A percentile compares a stretch with the other conserved stretches of the same genome.
These are phyloP conservation scores for Solanum hybrid DNA, from an alignment of 305 asterid genomes.

Conservation along the genomic window DNA sequence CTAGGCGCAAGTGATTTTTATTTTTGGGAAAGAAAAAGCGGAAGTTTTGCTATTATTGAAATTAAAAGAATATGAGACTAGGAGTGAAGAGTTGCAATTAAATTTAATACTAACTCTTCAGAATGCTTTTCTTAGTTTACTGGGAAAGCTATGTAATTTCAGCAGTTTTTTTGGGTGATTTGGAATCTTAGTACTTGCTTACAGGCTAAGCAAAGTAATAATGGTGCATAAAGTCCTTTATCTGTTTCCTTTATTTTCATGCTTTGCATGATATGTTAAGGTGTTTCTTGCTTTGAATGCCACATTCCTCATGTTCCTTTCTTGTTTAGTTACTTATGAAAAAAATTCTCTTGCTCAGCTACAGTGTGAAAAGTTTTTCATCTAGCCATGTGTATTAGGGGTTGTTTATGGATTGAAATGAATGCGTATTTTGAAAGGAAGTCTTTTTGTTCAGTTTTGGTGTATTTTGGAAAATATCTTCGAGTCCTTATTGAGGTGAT, in stretches of 20 bases:
- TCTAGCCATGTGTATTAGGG: constrained; percentile 18
- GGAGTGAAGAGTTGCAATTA: constrained; percentile 8
- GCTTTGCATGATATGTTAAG: constrained; percentile 16
- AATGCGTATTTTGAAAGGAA: constrained; percentile 28
- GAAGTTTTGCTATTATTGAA: neutral
- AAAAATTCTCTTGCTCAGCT: constrained; percentile 1
- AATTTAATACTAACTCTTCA: neutral
- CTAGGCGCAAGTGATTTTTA: neutral
- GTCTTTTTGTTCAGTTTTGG: constrained; percentile 24
- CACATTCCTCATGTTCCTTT: constrained; percentile 11
- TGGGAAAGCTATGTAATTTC: constrained; percentile 3
- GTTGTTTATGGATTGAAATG: constrained; percentile 28
- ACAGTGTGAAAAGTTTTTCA: constrained; percentile 4
- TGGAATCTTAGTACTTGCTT: constrained; percentile 56
- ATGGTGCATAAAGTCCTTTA: constrained; percentile 18
- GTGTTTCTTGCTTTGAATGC: constrained; percentile 12
- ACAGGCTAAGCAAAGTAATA: constrained; percentile 40
- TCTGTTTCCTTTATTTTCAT: constrained; percentile 20
- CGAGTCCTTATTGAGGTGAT: constrained; percentile 19
- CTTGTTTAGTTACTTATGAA: neutral
- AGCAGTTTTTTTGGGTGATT: constrained; percentile 24
- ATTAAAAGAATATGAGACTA: constrained; percentile 15
- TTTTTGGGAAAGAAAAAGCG: neutral
- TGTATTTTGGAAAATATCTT: constrained; percentile 27
- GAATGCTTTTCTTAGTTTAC: constrained; percentile 10